Evolutionary conservation across 2,329 filamentous ascomycete genomes (phyloP).

Genomic region (Calonectria henricotiae): DNA sequence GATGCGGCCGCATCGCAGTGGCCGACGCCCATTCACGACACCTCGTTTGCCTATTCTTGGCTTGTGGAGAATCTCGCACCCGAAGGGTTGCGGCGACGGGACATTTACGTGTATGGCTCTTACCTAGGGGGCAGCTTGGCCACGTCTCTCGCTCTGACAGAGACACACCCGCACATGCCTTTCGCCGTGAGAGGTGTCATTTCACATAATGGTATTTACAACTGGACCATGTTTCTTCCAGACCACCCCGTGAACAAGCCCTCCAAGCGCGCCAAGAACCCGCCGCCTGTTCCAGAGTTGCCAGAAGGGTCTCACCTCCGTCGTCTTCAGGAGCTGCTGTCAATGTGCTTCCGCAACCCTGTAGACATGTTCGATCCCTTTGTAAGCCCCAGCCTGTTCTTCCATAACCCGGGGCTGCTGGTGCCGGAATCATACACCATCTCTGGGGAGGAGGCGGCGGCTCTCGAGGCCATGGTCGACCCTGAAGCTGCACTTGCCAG

Average conservation of each 20-base stretch:
- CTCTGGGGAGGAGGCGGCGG: slow-evolving; percentile 52
- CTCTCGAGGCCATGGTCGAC: slow-evolving; percentile 50
- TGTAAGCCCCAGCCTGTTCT: slow-evolving; percentile 73
- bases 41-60: slow-evolving; percentile 70
- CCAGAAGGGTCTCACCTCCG: slow-evolving; percentile 58
- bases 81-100: slow-evolving; percentile 55
- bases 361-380: slow-evolving; percentile 73
- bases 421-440: slow-evolving; percentile 65
- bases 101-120: slow-evolving; percentile 69
- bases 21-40: slow-evolving; percentile 74
- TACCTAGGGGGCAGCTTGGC: slow-evolving; percentile 74
- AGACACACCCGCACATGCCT: slow-evolving; percentile 62
- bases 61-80: slow-evolving; percentile 65
- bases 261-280: slow-evolving; percentile 40
- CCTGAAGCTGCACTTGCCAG: slow-evolving; percentile 34
- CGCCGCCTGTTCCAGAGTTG: slow-evolving; percentile 35
- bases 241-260: slow-evolving; percentile 65
- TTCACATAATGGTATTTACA: slow-evolving; percentile 74
- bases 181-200: slow-evolving; percentile 70
- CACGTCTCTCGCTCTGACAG: slow-evolving; percentile 72
- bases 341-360: slow-evolving; percentile 66
- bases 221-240: slow-evolving; percentile 75
- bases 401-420: slow-evolving; percentile 68
- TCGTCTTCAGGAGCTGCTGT: slow-evolving; percentile 57
- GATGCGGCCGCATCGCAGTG: slow-evolving; percentile 60